A percentile compares a stretch with the other conserved stretches of the same genome.
phyloP scores from a whole-genome alignment of 768 basidiomycete genomes.

The Russula brevipes region DNA sequence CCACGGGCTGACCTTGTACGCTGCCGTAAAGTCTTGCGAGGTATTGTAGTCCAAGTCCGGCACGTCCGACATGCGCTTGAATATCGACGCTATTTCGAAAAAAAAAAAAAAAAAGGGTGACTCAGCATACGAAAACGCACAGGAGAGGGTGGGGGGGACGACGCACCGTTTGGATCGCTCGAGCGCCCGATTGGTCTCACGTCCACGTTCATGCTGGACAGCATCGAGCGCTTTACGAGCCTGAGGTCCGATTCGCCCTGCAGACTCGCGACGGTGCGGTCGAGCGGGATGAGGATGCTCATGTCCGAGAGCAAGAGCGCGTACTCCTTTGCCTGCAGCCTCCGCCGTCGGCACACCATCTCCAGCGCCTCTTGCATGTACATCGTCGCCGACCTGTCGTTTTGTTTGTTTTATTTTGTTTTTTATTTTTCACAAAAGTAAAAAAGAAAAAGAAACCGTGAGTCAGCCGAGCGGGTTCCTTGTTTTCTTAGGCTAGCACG shows the following conservation, averaged over 20 bases:
- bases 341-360: slow-evolving; percentile 66
- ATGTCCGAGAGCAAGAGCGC: slow-evolving; percentile 62
- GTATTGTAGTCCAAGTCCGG: slow-evolving; percentile 44
- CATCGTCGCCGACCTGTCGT: slow-evolving; percentile 74
- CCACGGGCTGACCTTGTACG: slow-evolving; percentile 65
- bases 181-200: slow-evolving; percentile 62
- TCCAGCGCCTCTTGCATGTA: slow-evolving; percentile 97
- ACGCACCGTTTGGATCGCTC: slow-evolving; percentile 86
- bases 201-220: slow-evolving; percentile 66
- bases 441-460: background rate
- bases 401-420: background rate
- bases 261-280: slow-evolving; percentile 93
- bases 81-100: slow-evolving; percentile 71
- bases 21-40: slow-evolving; percentile 72
- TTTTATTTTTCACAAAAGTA: background rate
- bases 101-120: background rate
- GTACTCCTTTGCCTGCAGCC: slow-evolving; percentile 73
- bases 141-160: too few relatives aligned
- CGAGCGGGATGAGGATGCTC: slow-evolving; percentile 81
- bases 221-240: slow-evolving; percentile 71
- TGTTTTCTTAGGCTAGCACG: too few relatives aligned
- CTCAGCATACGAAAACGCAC: too few relatives aligned
- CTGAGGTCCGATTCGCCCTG: slow-evolving; percentile 82
- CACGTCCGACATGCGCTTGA: slow-evolving; percentile 81
- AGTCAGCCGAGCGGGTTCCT: too few relatives aligned